Evolutionary conservation across 768 basidiomycete genomes (phyloP).

Genomic region (Serendipita vermifera): DNA sequence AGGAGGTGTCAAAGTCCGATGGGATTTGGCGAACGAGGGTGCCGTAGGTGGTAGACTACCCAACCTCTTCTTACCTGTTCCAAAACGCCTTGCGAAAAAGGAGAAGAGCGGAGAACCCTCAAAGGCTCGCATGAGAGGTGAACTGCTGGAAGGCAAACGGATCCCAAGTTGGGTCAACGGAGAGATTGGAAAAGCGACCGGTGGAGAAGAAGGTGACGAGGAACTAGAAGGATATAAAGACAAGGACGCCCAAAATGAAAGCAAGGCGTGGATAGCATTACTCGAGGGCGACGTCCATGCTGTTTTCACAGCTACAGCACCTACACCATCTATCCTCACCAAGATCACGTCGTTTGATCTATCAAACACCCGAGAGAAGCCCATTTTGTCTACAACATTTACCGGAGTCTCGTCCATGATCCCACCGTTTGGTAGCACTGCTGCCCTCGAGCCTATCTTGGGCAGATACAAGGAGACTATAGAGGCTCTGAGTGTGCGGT

Average conservation of each 20-base stretch:
- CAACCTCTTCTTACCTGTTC: conserved; percentile 45
- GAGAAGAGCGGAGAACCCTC: conserved; percentile 21
- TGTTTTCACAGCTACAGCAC: conserved; percentile 37
- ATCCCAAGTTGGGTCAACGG: conserved; percentile 68
- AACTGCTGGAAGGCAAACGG: conserved; percentile 48
- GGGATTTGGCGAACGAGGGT: conserved; percentile 57
- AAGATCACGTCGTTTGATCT: conserved; percentile 30
- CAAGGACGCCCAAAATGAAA: conserved; percentile 50
- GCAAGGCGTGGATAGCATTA: conserved; percentile 68
- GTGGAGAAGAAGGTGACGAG: conserved; percentile 25
- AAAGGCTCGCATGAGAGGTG: conserved; percentile 21
- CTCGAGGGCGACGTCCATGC: conserved; percentile 68
- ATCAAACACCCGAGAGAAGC: conserved; percentile 14
- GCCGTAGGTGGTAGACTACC: conserved; percentile 57
- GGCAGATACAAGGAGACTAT: conserved; percentile 57
- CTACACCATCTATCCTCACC: conserved; percentile 31
- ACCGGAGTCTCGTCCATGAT: conserved; percentile 54
- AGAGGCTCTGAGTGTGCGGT: conserved; percentile 54
- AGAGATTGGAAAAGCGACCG: conserved; percentile 22
- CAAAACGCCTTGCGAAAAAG: conserved; percentile 18
- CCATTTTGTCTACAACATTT: conserved; percentile 28
- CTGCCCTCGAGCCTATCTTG: conserved; percentile 37
- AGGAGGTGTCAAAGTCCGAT: conserved; percentile 33
- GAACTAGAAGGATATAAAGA: conserved; percentile 57
- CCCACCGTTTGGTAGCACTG: conserved; percentile 45